Evolutionary conservation across 1,284 basidiomycete species (phyloP).

Genomic region (Cutaneotrichosporon sp.): DNA sequence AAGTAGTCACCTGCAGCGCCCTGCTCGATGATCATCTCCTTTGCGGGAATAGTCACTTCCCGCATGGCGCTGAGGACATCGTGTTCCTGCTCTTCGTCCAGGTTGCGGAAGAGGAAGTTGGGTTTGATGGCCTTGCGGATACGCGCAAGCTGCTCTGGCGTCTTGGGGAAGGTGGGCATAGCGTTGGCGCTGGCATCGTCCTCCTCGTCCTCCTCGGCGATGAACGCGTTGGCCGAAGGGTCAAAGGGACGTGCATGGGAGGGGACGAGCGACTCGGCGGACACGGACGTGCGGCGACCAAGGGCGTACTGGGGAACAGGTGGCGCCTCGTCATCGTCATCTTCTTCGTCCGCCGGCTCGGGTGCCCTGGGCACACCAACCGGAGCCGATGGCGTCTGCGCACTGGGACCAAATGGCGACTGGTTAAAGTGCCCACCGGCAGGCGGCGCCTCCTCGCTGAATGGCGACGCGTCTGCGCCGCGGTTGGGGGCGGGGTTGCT

Average conservation of each 20-base stretch:
- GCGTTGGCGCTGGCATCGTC: conserved; percentile 31
- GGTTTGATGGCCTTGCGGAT: conserved; percentile 81
- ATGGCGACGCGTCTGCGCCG: conserved; percentile 19
- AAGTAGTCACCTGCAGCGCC: conserved; percentile 97
- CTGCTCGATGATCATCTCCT: conserved; percentile 87
- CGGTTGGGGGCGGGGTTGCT: neutral
- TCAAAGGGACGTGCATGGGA: conserved; percentile 52
- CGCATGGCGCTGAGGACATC: conserved; percentile 95
- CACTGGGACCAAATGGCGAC: conserved; percentile 39
- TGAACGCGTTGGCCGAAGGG: conserved; percentile 27
- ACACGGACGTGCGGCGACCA: conserved; percentile 86
- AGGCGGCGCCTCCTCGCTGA: conserved; percentile 24
- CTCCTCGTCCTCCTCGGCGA: conserved; percentile 41
- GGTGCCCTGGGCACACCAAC: conserved; percentile 52
- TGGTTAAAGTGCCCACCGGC: conserved; percentile 15
- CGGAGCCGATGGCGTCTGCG: conserved; percentile 57
- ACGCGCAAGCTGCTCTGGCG: conserved; percentile 73
- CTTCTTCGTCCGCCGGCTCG: conserved; percentile 8
- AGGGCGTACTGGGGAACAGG: conserved; percentile 60
- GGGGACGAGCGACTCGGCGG: conserved; percentile 91
- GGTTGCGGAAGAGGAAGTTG: conserved; percentile 92
- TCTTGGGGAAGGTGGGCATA: conserved; percentile 71
- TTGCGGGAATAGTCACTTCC: conserved; percentile 66
- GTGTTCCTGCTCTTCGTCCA: conserved; percentile 91
- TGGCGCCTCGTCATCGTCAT: conserved; percentile 27